These are phyloP conservation scores for Tricholoma saponaceum DNA, from an alignment of 768 basidiomycete species.

Conservation along the genomic window DNA sequence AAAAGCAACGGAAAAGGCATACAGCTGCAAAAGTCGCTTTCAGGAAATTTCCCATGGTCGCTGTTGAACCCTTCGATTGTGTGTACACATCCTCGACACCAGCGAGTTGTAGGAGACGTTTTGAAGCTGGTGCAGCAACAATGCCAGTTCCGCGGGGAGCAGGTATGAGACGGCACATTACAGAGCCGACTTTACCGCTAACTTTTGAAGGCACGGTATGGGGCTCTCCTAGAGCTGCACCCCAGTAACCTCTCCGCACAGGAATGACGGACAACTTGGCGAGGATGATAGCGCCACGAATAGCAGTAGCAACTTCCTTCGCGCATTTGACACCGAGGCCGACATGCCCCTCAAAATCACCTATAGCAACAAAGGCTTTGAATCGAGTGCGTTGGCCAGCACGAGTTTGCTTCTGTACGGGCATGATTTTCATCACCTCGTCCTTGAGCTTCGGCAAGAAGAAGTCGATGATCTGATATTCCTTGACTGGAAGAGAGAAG, in stretches of 20 bases:
- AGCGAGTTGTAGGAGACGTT: constrained; percentile 94
- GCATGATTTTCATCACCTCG: constrained; percentile 99
- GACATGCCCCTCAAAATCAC: constrained; percentile 98
- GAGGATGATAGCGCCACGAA: constrained; percentile 98
- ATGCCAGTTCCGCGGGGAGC: constrained; percentile 99
- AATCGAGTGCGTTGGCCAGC: constrained; percentile 99
- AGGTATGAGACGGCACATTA: constrained; percentile 98
- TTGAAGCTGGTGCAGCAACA: constrained; percentile 97
- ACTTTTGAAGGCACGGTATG: constrained; percentile 99
- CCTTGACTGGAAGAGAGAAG: constrained; percentile 99
- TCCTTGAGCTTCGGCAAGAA: constrained; percentile 99
- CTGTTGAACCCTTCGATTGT: constrained; percentile 96
- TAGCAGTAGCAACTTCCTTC: constrained; percentile 99
- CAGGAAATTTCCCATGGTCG: constrained; percentile 98
- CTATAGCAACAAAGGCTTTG: constrained; percentile 99
- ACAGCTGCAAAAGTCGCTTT: constrained; percentile 95
- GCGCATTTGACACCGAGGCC: constrained; percentile 99
- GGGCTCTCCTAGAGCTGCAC: constrained; percentile 96
- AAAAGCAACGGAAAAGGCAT: constrained; percentile 25
- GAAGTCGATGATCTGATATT: constrained; percentile 98
- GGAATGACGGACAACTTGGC: constrained; percentile 98
- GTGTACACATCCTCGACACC: constrained; percentile 98
- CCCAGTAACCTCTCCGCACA: constrained; percentile 99
- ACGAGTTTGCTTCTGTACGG: constrained; percentile 99
- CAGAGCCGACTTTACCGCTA: constrained; percentile 96